Percentiles rank a stretch among this genome's conserved stretches.
Evolutionary conservation across 176 grass and related monocot species (phyloP).

Genomic region (Oryza rufipogon): DNA sequence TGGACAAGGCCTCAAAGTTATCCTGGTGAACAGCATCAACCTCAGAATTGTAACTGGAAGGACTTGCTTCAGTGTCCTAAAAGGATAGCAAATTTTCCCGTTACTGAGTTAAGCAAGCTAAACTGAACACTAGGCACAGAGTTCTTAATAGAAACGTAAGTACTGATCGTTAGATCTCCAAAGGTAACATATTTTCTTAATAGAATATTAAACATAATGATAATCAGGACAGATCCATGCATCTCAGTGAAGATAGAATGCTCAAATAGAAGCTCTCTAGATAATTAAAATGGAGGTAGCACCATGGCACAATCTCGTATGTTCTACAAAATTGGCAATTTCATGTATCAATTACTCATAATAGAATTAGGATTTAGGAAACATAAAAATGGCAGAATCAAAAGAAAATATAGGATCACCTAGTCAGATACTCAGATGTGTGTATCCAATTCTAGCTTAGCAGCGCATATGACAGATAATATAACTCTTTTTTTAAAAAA

Average conservation of each 20-base stretch:
- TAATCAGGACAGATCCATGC: not conserved
- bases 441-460: not conserved
- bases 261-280: not conserved
- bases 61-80: slow-evolving; percentile 58
- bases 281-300: not conserved
- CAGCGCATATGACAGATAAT: no score
- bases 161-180: not conserved
- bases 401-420: not conserved
- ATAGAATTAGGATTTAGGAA: not conserved
- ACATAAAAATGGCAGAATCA: not conserved
- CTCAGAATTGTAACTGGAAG: slow-evolving; percentile 29
- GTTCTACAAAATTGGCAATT: not conserved
- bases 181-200: not conserved
- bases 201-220: slow-evolving; percentile 2
- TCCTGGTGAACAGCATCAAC: slow-evolving; percentile 41
- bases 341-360: not conserved
- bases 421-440: not conserved
- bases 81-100: slow-evolving; percentile 18
- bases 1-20: slow-evolving; percentile 53
- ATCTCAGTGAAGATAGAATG: not conserved
- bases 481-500: no score
- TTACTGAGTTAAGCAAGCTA: not conserved
- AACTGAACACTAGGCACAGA: not conserved
- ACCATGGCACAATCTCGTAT: not conserved
- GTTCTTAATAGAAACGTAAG: slow-evolving; percentile 1